Base-by-base conservation (phyloP, 139 green algal genomes). In the Gonium pectorale region DNA sequence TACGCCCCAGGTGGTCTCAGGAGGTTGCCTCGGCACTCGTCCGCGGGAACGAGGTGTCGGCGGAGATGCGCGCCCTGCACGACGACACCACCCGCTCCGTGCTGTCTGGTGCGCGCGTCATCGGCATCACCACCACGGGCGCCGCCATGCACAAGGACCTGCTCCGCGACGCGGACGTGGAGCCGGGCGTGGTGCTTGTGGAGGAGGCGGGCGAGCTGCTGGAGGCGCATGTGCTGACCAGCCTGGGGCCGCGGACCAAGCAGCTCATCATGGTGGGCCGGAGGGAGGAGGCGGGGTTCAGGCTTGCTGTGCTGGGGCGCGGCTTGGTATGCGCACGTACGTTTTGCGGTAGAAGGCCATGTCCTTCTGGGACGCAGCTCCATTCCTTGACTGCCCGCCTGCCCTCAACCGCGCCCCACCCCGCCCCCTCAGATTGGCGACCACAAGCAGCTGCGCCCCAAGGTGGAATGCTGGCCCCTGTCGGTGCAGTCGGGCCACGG, bases 191-290 rank as follows among this genome's bases (percentile, higher is more conserved):
- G 11, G 89, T 96, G 54, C 87, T 96, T 72, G 88, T 97, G 77
- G 94, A 97, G 88, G 94, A 97, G 87, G 94, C 94, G 37, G 93
- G 86, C 2, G 94, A 97, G 88, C 88, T 97, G 56, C 87, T 96
- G 71, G 94, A 96, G 88, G 88, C 94, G 0, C 94, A 97, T 70
- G 86, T 95, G 21, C 86, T 97, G 7, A 92, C 93, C 37, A 91
- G 82, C 83, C 74, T 96, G 17, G 86, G 83, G 15, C 43, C 75
- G 3, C 67, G 79, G 3, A 95, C 91, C 15, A 64, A 96, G 86
- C 94, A 96, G 19, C 86, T 97, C 31, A 95, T 97, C 56, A 88
- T 95, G 59, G 95, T 68, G 54, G 35, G 74, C 15, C 21, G 74
- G 54, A 7, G 35, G 35, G 35, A 2, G n/a, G 31, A 15, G 17